Conservation (phyloP, 2,329 filamentous ascomycete genomes). For the Calonectria pseudoreteaudii region DNA sequence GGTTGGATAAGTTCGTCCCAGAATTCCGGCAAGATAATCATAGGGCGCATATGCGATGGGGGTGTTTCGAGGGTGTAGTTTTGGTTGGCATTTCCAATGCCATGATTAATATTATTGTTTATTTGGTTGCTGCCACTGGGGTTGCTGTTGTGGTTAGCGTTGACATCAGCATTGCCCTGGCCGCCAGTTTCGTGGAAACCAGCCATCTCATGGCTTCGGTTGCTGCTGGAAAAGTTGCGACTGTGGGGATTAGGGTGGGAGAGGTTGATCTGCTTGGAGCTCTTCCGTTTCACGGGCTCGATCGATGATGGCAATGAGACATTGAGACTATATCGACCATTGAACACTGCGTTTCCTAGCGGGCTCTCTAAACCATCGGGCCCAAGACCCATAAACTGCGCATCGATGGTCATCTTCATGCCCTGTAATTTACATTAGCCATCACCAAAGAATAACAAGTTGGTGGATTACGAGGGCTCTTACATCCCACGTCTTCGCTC, state of each 20-base stretch:
- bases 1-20: conserved; percentile 31
- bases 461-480: neutral
- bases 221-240: neutral
- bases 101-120: neutral
- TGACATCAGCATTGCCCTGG: neutral
- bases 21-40: conserved; percentile 26
- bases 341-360: conserved; percentile 6
- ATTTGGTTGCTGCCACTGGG: neutral
- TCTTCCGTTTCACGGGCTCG: conserved; percentile 16
- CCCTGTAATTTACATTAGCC: conserved; percentile 4
- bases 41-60: conserved; percentile 10
- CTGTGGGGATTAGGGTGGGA: neutral
- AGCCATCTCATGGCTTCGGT: neutral
- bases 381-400: conserved; percentile 16
- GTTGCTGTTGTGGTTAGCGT: neutral
- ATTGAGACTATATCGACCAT: conserved; percentile 20
- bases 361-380: conserved; percentile 5
- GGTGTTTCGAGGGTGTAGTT: neutral
- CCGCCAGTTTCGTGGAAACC: neutral
- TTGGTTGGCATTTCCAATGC: neutral
- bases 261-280: neutral
- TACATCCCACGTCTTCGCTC: conserved; percentile 32
- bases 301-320: conserved; percentile 19
- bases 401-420: conserved; percentile 32
- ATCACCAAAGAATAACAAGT: neutral